A percentile compares a stretch with the other conserved stretches of the same genome.
These are phyloP conservation scores for Ilyonectria destructans DNA, from an alignment of 2,329 filamentous ascomycete species.

Conservation along the genomic window DNA sequence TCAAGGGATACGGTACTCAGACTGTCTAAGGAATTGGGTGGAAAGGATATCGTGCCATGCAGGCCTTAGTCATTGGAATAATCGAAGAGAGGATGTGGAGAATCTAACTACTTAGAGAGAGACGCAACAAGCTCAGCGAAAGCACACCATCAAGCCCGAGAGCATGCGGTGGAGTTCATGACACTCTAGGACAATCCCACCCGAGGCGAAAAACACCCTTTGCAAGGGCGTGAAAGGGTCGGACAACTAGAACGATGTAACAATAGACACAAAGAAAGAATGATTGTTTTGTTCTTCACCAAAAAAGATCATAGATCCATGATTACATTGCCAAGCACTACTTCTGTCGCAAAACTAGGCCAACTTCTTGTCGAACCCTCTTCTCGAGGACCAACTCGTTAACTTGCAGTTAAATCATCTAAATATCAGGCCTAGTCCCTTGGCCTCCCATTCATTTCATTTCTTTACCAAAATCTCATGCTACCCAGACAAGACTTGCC, in stretches of 20 bases:
- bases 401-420: slow-evolving; percentile 41
- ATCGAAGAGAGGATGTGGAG: slow-evolving; percentile 29
- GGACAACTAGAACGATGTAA: slow-evolving; percentile 17
- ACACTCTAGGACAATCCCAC: slow-evolving; percentile 7
- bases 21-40: slow-evolving; percentile 62
- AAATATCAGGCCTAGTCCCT: slow-evolving; percentile 45
- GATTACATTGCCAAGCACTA: slow-evolving; percentile 43
- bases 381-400: slow-evolving; percentile 23
- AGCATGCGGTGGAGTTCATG: slow-evolving; percentile 18
- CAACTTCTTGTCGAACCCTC: slow-evolving; percentile 38
- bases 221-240: background rate
- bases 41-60: slow-evolving; percentile 21
- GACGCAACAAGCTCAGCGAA: slow-evolving; percentile 10
- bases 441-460: slow-evolving; percentile 44
- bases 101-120: slow-evolving; percentile 27
- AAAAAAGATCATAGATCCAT: slow-evolving; percentile 36
- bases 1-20: slow-evolving; percentile 96
- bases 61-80: slow-evolving; percentile 26
- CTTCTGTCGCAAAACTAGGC: slow-evolving; percentile 38
- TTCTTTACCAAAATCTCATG: slow-evolving; percentile 41
- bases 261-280: slow-evolving; percentile 27
- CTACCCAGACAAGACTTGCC: slow-evolving; percentile 47
- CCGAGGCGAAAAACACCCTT: background rate
- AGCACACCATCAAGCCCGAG: slow-evolving; percentile 23
- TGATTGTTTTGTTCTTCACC: slow-evolving; percentile 13